Conservation (phyloP, 345 rosid species). For the Murraya paniculata region DNA sequence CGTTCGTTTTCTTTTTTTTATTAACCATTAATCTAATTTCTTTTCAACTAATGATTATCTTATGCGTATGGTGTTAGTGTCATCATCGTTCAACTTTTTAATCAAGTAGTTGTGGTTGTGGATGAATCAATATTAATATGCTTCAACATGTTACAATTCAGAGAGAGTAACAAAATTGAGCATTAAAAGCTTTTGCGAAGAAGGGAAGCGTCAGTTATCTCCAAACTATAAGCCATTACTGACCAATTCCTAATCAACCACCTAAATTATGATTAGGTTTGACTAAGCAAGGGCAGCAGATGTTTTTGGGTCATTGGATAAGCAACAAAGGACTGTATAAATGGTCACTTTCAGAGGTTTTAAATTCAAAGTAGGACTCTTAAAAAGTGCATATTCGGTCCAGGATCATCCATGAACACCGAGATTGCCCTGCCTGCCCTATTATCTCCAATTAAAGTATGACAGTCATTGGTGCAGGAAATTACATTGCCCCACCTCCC, state of each 20-base stretch:
- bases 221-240: no score
- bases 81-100: no score
- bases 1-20: accelerated
- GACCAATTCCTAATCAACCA: not conserved
- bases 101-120: no score
- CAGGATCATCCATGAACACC: not conserved
- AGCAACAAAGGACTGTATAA: not conserved
- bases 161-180: no score
- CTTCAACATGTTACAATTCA: no score
- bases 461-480: not conserved
- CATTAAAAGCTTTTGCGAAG: no score
- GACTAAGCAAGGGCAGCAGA: not conserved
- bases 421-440: no score
- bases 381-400: not conserved
- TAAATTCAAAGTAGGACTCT: not conserved
- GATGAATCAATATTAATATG: no score
- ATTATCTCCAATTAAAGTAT: no score
- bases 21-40: not conserved
- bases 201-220: no score
- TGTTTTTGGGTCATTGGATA: not conserved
- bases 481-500: not conserved
- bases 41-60: not conserved
- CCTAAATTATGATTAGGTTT: not conserved
- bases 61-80: not conserved
- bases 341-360: no score